Base-by-base conservation (phyloP, 352 stramenopile species). In the Blastocystis sp. region DNA sequence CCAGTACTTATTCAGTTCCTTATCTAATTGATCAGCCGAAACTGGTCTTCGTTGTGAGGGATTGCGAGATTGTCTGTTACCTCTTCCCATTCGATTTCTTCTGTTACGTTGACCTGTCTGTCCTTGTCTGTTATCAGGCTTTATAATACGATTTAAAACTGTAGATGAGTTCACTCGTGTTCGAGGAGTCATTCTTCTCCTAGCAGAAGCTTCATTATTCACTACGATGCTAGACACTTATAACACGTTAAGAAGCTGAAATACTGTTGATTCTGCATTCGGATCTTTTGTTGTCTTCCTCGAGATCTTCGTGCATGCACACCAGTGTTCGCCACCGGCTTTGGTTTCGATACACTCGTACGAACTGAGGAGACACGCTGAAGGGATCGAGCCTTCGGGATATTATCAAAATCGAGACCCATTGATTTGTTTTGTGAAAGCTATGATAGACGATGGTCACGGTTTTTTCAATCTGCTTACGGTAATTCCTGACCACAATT, bases 1-100 rank as follows among this genome's bases (percentile, higher is more conserved):
- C 13, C 19, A 81, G 27, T 81, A 81, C 22, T 81, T 22, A 11
- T 81, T 54, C 42, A 81, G 24, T 19, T 81, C 44, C 70, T 81
- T 81, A 56, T 81, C 44, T 15, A 81, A 42, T 33, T 42, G 40
- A 27, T 81, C 70, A 27, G 70, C 35, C 24, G 70, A 60, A 30
- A 76, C 22, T 54, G n/a, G 13, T 15, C 57, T 79, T n/a, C 58
- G 54, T 53, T 79, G 30, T 5, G 13, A 5, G 13, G 57, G n/a
- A 35, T 15, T 7, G 15, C 57, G n/a, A 35, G 6, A 7, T 27
- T 64, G n/a, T 35, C 24, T 54, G 7, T 22, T 35, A 24, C 57
- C 37, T 51, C 57, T 56, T 30, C 19, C 19, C n/a, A 5, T 58
- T 56, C 35, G 56, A 35, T 56, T 78, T 78, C 66, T 78, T 24